A percentile compares a stretch with the other conserved stretches of the same genome.
These are phyloP conservation scores for Cyclotella cryptica DNA, from an alignment of 108 stramenopile genomes.

Conservation along the genomic window DNA sequence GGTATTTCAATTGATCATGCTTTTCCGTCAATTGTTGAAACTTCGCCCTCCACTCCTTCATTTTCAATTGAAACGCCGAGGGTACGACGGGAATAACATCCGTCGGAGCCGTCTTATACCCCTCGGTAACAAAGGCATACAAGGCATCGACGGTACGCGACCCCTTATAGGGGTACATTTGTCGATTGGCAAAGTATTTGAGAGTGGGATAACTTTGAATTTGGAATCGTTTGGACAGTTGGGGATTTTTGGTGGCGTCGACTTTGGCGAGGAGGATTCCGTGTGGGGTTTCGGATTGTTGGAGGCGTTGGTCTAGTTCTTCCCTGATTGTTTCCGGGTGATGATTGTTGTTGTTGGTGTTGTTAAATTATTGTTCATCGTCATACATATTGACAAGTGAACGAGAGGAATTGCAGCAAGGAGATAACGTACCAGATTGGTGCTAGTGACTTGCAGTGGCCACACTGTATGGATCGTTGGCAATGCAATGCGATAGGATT, in stretches of 20 bases:
- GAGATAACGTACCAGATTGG: constrained; percentile 54
- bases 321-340: too few species aligned
- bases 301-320: constrained; percentile 40
- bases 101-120: constrained; percentile 38
- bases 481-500: background rate
- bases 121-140: constrained; percentile 51
- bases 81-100: constrained; percentile 44
- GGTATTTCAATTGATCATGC: constrained; percentile 41
- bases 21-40: constrained; percentile 34
- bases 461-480: constrained; percentile 10
- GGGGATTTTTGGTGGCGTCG: constrained; percentile 49
- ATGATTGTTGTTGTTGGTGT: too few species aligned
- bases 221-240: constrained; percentile 58
- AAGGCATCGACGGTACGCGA: constrained; percentile 40
- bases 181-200: constrained; percentile 65
- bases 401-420: background rate
- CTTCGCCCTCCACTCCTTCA: constrained; percentile 47
- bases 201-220: constrained; percentile 54
- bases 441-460: constrained; percentile 54
- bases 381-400: too few species aligned
- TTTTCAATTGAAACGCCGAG: constrained; percentile 36
- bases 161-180: constrained; percentile 61
- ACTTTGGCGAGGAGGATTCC: constrained; percentile 65
- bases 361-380: too few species aligned
- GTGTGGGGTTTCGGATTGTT: constrained; percentile 31